Base-by-base conservation (phyloP, 768 basidiomycete species). In the Pleurotus salmoneostramineus region DNA sequence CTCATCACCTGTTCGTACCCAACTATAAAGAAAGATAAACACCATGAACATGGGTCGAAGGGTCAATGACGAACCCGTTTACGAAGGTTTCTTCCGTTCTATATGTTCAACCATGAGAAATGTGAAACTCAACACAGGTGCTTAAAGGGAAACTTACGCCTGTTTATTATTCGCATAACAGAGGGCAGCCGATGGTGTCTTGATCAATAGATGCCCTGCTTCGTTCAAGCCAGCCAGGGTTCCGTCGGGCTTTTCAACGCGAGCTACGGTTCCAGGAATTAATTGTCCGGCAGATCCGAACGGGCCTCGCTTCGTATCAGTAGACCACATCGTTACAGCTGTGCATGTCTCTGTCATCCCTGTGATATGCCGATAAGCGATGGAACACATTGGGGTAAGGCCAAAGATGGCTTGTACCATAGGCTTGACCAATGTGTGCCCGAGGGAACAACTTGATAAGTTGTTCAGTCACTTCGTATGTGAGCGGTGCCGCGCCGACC, bases 21-120 rank as follows among this genome's bases (percentile, higher is more conserved):
- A 81, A 4, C 66, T 67, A 42, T 5, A 14, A n/a, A 58, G 31
- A 6, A 11, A 14, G 31, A 61, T 49, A 6, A 14, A 37, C 42
- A 15, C 6, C 32, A 32, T 32, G n/a, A 17, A 36, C 32, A 34
- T 8, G 40, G 33, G 10, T 27, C 3, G 34, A 12, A 3, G 11
- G 1, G 44, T 27, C 1, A 27, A 43, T 32, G 58, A 63, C 74
- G 60, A 60, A 87, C 83, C 88, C 88, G 60, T 88, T 77, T 10
- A 83, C 60, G 64, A 89, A 91, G 0, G 84, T 86, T 60, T 89
- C 86, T 57, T 74, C 79, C 4, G 88, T 89, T 37, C 88, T 89
- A 48, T 12, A 56, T 37, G n/a, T 11, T 11, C 44, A 45, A 42
- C 40, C 1, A 32, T n/a, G 57, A 10, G 11, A 11, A 40, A 46